phyloP scores from a whole-genome alignment of 1,139 yeast species.

The Nakaseomyces glabratus region DNA sequence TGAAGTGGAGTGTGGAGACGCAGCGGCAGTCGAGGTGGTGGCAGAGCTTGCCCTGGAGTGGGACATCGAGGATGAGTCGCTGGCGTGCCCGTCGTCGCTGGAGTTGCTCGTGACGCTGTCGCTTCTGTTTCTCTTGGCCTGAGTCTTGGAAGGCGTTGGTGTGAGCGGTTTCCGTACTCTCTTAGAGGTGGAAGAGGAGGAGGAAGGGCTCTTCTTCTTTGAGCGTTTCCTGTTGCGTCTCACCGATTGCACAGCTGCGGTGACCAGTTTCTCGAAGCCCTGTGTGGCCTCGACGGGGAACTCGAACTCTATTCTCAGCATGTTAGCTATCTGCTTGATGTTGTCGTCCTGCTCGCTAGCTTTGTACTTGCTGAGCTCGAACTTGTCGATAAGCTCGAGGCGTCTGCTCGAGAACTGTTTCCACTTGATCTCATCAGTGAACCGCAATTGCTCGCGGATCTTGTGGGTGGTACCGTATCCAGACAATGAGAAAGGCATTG shows the following conservation, averaged over 20 bases:
- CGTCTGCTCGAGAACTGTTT: constrained; percentile 81
- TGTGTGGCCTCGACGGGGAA: constrained; percentile 48
- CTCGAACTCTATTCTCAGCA: constrained; percentile 65
- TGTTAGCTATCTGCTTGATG: constrained; percentile 66
- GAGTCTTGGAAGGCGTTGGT: constrained; percentile 1
- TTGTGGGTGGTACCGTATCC: constrained; percentile 64
- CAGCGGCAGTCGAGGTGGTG: background rate
- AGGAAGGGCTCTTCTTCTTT: constrained; percentile 20
- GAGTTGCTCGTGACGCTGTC: constrained; percentile 4
- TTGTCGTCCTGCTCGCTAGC: constrained; percentile 89
- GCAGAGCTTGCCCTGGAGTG: background rate
- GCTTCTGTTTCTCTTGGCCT: constrained; percentile 4
- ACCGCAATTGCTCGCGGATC: constrained; percentile 63
- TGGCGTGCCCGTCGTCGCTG: constrained; percentile 8
- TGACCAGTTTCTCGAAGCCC: constrained; percentile 81
- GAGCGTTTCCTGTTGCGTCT: constrained; percentile 58
- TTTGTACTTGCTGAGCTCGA: constrained; percentile 66
- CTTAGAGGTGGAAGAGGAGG: background rate
- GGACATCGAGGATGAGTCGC: too few species aligned
- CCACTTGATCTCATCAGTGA: constrained; percentile 78
- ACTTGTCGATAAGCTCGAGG: constrained; percentile 74
- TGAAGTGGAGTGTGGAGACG: background rate
- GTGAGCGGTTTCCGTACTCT: constrained; percentile 5
- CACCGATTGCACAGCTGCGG: constrained; percentile 85
- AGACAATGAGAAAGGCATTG: constrained; percentile 8